Evolutionary conservation across 179 eudicot species (phyloP).

Genomic region (Vitellaria paradoxa): DNA sequence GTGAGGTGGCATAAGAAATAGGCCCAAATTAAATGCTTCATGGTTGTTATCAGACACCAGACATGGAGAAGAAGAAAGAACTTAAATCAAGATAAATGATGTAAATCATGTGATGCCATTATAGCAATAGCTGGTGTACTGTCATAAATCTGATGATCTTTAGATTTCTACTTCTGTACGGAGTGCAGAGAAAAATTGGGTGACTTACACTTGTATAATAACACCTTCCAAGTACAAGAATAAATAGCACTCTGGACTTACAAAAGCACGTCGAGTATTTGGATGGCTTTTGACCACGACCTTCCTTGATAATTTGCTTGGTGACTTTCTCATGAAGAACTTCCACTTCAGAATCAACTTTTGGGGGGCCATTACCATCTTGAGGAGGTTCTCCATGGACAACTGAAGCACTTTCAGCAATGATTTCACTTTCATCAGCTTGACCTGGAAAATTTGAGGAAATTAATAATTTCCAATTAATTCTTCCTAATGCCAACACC

Average conservation of each 20-base stretch:
- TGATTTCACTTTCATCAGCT: constrained; percentile 54
- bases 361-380: constrained; percentile 66
- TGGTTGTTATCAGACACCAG: too few relatives aligned
- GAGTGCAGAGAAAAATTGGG: too few relatives aligned
- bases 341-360: constrained; percentile 72
- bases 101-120: too few relatives aligned
- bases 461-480: not conserved
- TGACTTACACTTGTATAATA: not conserved
- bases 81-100: too few relatives aligned
- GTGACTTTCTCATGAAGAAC: constrained; percentile 85
- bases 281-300: constrained; percentile 94
- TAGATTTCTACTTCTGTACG: too few relatives aligned
- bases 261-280: constrained; percentile 94
- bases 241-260: constrained; percentile 29
- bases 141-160: too few relatives aligned
- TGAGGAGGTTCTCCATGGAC: constrained; percentile 66
- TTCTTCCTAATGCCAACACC: not conserved
- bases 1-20: too few relatives aligned
- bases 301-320: constrained; percentile 87
- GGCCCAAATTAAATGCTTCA: too few relatives aligned
- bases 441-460: constrained; percentile 33
- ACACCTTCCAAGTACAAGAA: not conserved
- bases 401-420: constrained; percentile 60
- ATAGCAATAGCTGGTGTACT: too few relatives aligned
- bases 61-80: too few relatives aligned